These are phyloP conservation scores for Erysimum cheiri DNA, from an alignment of 441 rosid species.

Conservation along the genomic window DNA sequence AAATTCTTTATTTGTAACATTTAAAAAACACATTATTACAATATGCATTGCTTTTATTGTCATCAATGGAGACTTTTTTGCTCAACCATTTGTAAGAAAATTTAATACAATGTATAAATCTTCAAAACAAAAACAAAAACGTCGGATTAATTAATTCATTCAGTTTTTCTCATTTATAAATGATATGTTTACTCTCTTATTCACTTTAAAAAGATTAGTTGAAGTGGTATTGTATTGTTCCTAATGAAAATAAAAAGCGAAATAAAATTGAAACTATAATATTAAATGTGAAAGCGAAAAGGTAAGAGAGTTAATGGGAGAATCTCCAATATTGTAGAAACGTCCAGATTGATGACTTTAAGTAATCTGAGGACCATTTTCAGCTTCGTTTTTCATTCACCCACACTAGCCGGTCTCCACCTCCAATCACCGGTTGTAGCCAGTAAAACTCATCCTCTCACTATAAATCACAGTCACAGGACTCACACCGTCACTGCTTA, in stretches of 20 bases:
- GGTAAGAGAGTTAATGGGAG: constrained; percentile 26
- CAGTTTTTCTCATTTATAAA: too few relatives aligned
- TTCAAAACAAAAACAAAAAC: not conserved
- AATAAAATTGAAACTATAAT: not conserved
- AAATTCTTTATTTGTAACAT: not conserved
- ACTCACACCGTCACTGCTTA: constrained; percentile 32
- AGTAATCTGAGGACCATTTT: constrained; percentile 36
- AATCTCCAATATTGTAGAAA: constrained; percentile 44
- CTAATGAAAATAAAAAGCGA: not conserved
- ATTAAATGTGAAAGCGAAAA: constrained; percentile 44
- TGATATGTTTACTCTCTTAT: too few relatives aligned
- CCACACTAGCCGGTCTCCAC: constrained; percentile 22
- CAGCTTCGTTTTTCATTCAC: constrained; percentile 37
- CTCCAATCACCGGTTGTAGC: constrained; percentile 26
- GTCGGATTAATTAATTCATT: not conserved
- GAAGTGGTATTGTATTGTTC: too few relatives aligned
- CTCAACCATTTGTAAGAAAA: too few relatives aligned
- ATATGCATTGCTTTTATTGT: not conserved
- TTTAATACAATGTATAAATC: too few relatives aligned
- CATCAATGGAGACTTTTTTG: not conserved
- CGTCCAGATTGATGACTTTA: constrained; percentile 32
- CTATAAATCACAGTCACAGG: constrained; percentile 27
- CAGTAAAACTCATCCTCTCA: constrained; percentile 22
- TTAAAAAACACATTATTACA: not conserved
- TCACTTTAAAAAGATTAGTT: too few relatives aligned